Percentiles rank a stretch among this genome's conserved stretches.
Conservation (phyloP, 2,329 filamentous ascomycete species). For the Clonostachys rhizophaga region DNA sequence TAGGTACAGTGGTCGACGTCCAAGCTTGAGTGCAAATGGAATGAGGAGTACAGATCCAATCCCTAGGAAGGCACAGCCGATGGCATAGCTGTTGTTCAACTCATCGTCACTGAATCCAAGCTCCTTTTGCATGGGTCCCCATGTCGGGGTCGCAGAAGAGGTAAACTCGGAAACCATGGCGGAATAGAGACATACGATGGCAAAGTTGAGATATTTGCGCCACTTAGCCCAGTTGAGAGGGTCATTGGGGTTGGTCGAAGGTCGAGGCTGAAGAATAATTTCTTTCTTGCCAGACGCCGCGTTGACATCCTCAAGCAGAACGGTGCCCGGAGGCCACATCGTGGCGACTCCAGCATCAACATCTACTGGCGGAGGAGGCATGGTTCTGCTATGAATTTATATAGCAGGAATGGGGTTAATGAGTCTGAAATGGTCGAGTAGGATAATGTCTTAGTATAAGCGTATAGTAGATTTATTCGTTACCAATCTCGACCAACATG, state of each 20-base stretch:
- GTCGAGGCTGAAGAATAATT: background rate
- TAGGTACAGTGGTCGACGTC: conserved; percentile 38
- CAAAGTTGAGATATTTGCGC: conserved; percentile 1
- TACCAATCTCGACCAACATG: no score
- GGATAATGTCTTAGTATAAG: no score
- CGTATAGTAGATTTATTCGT: no score
- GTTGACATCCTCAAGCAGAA: no score
- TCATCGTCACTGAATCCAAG: conserved; percentile 31
- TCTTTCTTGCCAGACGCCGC: background rate
- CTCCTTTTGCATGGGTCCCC: conserved; percentile 33
- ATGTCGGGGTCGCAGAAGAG: conserved; percentile 12
- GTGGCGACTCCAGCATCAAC: no score
- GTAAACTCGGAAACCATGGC: conserved; percentile 3
- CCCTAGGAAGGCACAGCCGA: conserved; percentile 31
- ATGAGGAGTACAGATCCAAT: conserved; percentile 35
- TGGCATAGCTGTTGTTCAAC: conserved; percentile 39
- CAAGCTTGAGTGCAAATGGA: conserved; percentile 39
- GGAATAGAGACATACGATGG: background rate
- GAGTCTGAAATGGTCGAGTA: no score
- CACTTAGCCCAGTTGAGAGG: background rate
- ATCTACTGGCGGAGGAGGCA: no score
- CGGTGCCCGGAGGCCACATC: no score
- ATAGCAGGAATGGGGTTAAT: no score
- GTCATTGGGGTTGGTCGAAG: background rate
- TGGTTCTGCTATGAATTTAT: no score